These are phyloP conservation scores for Oxalis stricta DNA, from an alignment of 441 rosid species.

Conservation along the genomic window DNA sequence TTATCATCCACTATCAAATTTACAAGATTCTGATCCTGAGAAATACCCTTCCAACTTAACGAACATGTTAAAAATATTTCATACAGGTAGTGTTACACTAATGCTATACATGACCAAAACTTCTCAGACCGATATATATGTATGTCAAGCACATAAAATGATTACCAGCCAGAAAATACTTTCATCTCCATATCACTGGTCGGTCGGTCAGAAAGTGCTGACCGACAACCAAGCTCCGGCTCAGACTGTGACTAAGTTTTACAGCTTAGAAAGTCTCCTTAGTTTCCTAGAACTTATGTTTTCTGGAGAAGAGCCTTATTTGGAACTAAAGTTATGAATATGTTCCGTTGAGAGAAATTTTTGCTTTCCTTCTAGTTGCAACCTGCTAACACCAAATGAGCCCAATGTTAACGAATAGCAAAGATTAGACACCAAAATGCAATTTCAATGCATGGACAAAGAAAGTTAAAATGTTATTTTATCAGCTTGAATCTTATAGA, in stretches of 20 bases:
- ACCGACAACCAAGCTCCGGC: slow-evolving; percentile 29
- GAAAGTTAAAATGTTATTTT: neutral
- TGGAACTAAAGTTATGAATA: slow-evolving; percentile 64
- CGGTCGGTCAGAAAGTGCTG: no score
- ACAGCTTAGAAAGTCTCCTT: slow-evolving; percentile 35
- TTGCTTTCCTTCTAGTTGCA: slow-evolving; percentile 77
- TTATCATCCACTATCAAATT: neutral
- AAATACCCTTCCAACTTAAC: slow-evolving; percentile 3
- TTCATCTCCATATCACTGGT: no score
- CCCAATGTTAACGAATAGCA: neutral
- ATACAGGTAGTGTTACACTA: slow-evolving; percentile 10
- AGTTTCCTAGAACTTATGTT: slow-evolving; percentile 56
- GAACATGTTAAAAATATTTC: slow-evolving; percentile 2
- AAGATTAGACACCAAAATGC: neutral
- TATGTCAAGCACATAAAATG: neutral
- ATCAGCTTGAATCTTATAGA: neutral
- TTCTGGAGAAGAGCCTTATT: slow-evolving; percentile 55
- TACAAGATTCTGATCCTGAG: slow-evolving; percentile 2
- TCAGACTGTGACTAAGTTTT: slow-evolving; percentile 54
- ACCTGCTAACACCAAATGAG: slow-evolving; percentile 30
- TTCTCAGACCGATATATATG: slow-evolving; percentile 9
- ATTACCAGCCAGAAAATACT: slow-evolving; percentile 7
- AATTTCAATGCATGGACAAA: no score
- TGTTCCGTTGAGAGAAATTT: slow-evolving; percentile 59
- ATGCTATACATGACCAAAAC: slow-evolving; percentile 23